These are phyloP conservation scores for Cornus suecica DNA, from an alignment of 148 eudicot genomes.

Conservation along the genomic window DNA sequence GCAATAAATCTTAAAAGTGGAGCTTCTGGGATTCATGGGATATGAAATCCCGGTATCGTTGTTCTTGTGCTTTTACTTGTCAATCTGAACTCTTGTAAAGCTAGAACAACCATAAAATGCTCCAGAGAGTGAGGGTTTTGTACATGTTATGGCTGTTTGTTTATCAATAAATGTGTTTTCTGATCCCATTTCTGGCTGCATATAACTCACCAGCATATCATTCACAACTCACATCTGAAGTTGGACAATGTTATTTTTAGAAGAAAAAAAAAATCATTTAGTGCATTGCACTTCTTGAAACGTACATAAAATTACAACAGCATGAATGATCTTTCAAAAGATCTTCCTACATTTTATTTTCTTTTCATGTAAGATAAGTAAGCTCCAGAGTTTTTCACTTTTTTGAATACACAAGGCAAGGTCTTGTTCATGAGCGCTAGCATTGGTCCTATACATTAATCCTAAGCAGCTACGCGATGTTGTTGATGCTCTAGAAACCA, in stretches of 20 bases:
- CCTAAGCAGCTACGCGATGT: conserved; percentile 31
- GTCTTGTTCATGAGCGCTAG: not conserved
- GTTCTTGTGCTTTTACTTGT: no score
- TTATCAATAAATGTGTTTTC: no score
- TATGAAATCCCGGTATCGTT: no score
- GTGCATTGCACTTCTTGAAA: not conserved
- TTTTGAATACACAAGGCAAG: not conserved
- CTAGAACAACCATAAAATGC: no score
- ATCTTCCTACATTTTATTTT: not conserved
- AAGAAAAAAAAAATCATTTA: not conserved
- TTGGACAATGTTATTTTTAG: not conserved
- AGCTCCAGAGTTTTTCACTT: not conserved
- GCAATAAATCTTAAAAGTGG: no score
- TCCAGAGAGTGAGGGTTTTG: no score
- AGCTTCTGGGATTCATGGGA: no score
- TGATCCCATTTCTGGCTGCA: no score
- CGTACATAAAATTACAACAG: not conserved
- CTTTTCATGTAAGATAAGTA: not conserved
- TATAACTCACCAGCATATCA: no score
- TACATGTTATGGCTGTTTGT: no score
- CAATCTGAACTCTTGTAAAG: no score
- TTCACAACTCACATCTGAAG: not conserved
- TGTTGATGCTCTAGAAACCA: conserved; percentile 61
- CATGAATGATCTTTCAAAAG: not conserved
- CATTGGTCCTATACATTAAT: not conserved